Percentiles rank a stretch among this genome's conserved stretches.
These are phyloP conservation scores for Colletotrichum acutatum DNA, from an alignment of 2,329 filamentous ascomycete genomes.

Conservation along the genomic window DNA sequence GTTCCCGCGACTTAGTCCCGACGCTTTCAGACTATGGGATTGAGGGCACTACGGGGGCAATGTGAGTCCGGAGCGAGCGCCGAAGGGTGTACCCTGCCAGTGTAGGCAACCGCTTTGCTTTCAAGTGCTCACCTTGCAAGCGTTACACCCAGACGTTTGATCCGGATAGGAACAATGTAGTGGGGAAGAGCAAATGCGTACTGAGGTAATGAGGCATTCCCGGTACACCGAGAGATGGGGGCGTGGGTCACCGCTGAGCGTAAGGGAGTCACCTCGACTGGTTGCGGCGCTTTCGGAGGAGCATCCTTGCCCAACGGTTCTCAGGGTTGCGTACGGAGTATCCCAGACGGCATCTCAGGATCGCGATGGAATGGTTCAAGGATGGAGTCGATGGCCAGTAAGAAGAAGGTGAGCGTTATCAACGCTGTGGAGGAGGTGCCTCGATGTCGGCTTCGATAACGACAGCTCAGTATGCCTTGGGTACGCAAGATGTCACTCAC, in stretches of 20 bases:
- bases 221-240: constrained; percentile 2
- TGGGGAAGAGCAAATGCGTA: constrained; percentile 1
- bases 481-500: constrained; percentile 1
- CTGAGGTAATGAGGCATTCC: constrained; percentile 10
- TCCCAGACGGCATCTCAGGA: neutral
- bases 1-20: neutral
- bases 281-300: constrained; percentile 23
- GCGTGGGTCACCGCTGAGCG: neutral
- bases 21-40: neutral
- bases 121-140: neutral
- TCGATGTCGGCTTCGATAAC: neutral
- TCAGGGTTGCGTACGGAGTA: neutral
- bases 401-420: constrained; percentile 16
- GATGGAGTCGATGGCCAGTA: constrained; percentile 9
- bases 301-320: constrained; percentile 16
- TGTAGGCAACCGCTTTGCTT: neutral
- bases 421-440: constrained; percentile 13
- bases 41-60: neutral
- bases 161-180: neutral
- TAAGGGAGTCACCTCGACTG: neutral
- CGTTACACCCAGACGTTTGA: constrained; percentile 8
- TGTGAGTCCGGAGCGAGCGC: neutral
- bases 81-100: neutral
- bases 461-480: constrained; percentile 4
- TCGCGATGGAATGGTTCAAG: constrained; percentile 15